Evolutionary conservation across 164 flowering plant genomes (phyloP).

Genomic region (Magnolia changhungtana): DNA sequence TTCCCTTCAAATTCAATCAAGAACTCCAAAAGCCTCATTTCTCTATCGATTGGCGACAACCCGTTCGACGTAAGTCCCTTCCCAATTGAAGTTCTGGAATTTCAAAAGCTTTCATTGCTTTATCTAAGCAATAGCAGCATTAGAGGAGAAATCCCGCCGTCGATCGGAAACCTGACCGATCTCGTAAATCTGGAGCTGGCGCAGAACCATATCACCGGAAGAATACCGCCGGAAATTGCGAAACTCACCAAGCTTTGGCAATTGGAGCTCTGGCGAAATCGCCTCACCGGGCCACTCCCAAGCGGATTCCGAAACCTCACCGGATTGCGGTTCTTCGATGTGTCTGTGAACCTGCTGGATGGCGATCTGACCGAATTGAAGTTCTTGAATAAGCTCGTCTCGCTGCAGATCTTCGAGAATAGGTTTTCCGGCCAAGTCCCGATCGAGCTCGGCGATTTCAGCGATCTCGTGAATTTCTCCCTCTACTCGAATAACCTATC

Average conservation of each 20-base stretch:
- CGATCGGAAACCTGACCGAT: conserved; percentile 50
- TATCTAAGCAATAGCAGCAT: conserved; percentile 63
- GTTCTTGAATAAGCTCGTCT: conserved; percentile 27
- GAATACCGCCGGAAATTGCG: conserved; percentile 53
- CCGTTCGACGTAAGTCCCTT: conserved; percentile 37
- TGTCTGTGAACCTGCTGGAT: conserved; percentile 37
- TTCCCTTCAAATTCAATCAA: conserved; percentile 61
- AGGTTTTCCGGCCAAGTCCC: conserved; percentile 51
- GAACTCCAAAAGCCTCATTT: conserved; percentile 30
- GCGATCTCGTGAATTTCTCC: conserved; percentile 58
- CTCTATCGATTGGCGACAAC: conserved; percentile 65
- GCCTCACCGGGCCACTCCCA: conserved; percentile 60
- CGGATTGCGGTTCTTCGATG: conserved; percentile 42
- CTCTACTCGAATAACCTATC: conserved; percentile 59
- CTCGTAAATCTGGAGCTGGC: conserved; percentile 57
- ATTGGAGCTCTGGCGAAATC: conserved; percentile 64
- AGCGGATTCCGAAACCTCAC: conserved; percentile 57
- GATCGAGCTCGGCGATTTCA: conserved; percentile 58
- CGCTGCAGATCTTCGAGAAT: conserved; percentile 52
- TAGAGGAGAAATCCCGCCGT: conserved; percentile 54
- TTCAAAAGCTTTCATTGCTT: conserved; percentile 47
- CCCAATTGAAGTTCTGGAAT: conserved; percentile 47
- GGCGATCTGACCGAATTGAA: conserved; percentile 49
- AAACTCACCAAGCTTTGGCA: conserved; percentile 63
- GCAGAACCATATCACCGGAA: conserved; percentile 45